Conservation (phyloP, 2,329 filamentous ascomycete species). For the Akanthomyces lecanii region DNA sequence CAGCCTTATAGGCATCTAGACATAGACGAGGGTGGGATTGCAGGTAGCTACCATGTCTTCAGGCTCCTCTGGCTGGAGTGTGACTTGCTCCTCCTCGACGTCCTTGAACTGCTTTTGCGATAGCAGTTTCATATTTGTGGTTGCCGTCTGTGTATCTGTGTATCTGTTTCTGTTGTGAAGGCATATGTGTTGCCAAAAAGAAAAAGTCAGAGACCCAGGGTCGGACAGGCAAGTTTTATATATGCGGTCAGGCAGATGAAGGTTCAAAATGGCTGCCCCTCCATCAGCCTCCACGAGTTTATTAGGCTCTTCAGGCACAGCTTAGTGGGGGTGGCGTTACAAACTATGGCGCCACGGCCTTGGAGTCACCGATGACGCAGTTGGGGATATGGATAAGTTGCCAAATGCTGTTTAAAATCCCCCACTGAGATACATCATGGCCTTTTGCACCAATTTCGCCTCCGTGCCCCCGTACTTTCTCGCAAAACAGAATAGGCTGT, state of each 20-base stretch:
- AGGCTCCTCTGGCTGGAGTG: slow-evolving; percentile 41
- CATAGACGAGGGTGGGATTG: not conserved
- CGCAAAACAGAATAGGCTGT: too few species aligned
- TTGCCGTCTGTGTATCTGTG: slow-evolving; percentile 4
- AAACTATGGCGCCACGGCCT: slow-evolving; percentile 7
- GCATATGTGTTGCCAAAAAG: not conserved
- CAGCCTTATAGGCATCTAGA: slow-evolving; percentile 15
- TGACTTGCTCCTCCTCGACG: slow-evolving; percentile 39
- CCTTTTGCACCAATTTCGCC: too few species aligned
- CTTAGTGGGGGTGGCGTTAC: slow-evolving; percentile 13
- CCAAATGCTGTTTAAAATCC: too few species aligned
- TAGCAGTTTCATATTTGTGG: slow-evolving; percentile 36
- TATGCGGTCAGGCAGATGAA: slow-evolving; percentile 10
- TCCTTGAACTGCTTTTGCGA: slow-evolving; percentile 34
- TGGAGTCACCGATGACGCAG: not conserved
- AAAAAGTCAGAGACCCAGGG: not conserved
- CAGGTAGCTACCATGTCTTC: slow-evolving; percentile 42
- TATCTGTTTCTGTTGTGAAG: not conserved
- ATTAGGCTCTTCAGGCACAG: not conserved
- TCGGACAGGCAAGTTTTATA: slow-evolving; percentile 1
- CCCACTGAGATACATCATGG: too few species aligned
- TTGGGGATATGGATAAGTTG: not conserved
- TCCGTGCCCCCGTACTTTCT: too few species aligned
- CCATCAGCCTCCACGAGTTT: not conserved
- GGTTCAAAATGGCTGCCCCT: slow-evolving; percentile 1